A percentile compares a stretch with the other conserved stretches of the same genome.
phyloP scores from a whole-genome alignment of 1,284 basidiomycete genomes.

The Papiliotrema flavescens region DNA sequence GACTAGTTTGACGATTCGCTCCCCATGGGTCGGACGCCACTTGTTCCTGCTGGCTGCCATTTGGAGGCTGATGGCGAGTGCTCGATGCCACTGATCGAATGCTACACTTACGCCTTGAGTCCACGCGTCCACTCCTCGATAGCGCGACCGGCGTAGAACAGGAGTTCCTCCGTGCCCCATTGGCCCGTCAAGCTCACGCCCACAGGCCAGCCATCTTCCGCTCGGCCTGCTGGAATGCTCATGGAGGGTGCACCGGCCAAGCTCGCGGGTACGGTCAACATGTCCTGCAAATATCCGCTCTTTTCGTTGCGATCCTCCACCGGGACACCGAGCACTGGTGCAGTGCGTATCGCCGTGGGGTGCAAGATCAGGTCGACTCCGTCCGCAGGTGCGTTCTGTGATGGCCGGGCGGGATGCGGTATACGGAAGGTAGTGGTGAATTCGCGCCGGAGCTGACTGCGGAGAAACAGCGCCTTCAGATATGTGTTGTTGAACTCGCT shows the following conservation, averaged over 20 bases:
- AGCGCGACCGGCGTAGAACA: constrained; percentile 56
- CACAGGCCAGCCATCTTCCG: constrained; percentile 71
- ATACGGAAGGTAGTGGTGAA: constrained; percentile 67
- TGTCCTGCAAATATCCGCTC: constrained; percentile 77
- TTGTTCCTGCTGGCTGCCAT: too few species aligned
- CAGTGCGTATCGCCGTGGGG: constrained; percentile 75
- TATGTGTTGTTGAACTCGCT: constrained; percentile 97
- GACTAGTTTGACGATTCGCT: too few species aligned
- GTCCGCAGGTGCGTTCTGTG: constrained; percentile 2
- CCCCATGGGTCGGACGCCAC: too few species aligned
- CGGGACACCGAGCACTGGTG: constrained; percentile 56
- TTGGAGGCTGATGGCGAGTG: too few species aligned
- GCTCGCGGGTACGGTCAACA: constrained; percentile 86
- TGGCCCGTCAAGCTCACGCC: constrained; percentile 82
- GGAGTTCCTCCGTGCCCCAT: constrained; percentile 76
- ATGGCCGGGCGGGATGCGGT: constrained; percentile 33
- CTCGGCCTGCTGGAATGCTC: constrained; percentile 61
- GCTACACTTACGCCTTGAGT: too few species aligned
- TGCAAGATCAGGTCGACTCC: constrained; percentile 74
- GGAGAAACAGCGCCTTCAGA: constrained; percentile 80
- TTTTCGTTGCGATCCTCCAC: constrained; percentile 41
- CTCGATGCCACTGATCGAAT: too few species aligned
- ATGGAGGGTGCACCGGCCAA: constrained; percentile 83
- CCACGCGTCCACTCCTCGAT: constrained; percentile 28
- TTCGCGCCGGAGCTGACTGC: constrained; percentile 67